Conservation (phyloP, 2,329 filamentous ascomycete species). For the Allantophomopsis lycopodina region DNA sequence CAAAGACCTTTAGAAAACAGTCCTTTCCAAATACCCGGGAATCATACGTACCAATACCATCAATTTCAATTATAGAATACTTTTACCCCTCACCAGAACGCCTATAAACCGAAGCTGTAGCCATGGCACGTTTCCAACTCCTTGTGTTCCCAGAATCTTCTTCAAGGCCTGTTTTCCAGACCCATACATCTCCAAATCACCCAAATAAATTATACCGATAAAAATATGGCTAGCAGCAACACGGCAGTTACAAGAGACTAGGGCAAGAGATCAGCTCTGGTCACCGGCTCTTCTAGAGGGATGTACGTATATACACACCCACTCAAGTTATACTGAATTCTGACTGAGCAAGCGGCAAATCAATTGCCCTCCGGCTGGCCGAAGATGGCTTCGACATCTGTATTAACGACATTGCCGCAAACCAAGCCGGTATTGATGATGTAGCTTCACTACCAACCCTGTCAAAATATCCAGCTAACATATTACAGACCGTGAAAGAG, state of each 20-base stretch:
- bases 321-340: conserved; percentile 7
- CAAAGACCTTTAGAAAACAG: neutral
- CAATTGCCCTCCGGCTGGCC: conserved; percentile 49
- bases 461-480: neutral
- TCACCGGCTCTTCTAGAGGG: conserved; percentile 24
- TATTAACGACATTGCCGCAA: conserved; percentile 45
- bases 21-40: neutral
- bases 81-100: neutral
- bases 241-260: conserved; percentile 15
- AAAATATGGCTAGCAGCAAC: conserved; percentile 3
- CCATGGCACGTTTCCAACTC: neutral
- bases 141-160: neutral
- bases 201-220: neutral
- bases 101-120: neutral
- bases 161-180: neutral
- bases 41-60: neutral
- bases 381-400: conserved; percentile 52
- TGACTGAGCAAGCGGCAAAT: conserved; percentile 32
- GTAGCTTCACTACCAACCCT: conserved; percentile 17
- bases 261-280: conserved; percentile 20
- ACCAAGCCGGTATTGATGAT: conserved; percentile 35
- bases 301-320: conserved; percentile 17
- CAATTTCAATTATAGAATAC: neutral
- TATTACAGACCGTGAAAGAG: conserved; percentile 27
- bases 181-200: neutral